These are phyloP conservation scores for Echinosophora koreensis DNA, from an alignment of 306 rosid species.

Conservation along the genomic window DNA sequence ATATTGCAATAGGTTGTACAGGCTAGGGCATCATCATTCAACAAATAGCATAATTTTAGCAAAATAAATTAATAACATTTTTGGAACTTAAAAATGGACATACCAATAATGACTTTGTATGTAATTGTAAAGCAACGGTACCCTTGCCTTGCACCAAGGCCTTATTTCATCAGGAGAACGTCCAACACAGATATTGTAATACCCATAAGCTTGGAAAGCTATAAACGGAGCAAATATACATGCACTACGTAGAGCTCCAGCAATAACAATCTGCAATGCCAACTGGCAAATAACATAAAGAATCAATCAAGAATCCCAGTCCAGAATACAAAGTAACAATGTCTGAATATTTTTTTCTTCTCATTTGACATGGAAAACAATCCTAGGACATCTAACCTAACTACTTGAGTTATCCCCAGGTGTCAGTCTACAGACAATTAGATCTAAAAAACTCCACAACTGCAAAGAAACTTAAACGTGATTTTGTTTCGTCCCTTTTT, in stretches of 20 bases:
- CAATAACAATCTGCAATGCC: slow-evolving; percentile 67
- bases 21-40: neutral
- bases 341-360: slow-evolving; percentile 7
- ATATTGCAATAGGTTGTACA: slow-evolving; percentile 7
- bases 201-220: slow-evolving; percentile 91
- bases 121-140: slow-evolving; percentile 81
- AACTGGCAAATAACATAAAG: slow-evolving; percentile 54
- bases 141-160: slow-evolving; percentile 94
- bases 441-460: neutral
- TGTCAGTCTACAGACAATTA: neutral
- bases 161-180: slow-evolving; percentile 63
- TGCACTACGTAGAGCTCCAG: slow-evolving; percentile 70
- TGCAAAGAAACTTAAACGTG: neutral
- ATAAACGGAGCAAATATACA: slow-evolving; percentile 78
- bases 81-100: slow-evolving; percentile 40
- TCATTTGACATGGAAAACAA: slow-evolving; percentile 27
- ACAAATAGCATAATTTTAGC: slow-evolving; percentile 22
- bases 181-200: slow-evolving; percentile 74
- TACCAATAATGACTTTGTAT: slow-evolving; percentile 97
- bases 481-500: neutral
- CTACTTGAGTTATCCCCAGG: neutral
- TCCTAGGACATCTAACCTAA: slow-evolving; percentile 27
- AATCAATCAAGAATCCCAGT: slow-evolving; percentile 24
- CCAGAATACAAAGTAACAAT: slow-evolving; percentile 28
- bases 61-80: slow-evolving; percentile 25